Evolutionary conservation across 2,329 filamentous ascomycete genomes (phyloP).

Genomic region (Aureobasidium pullulans): DNA sequence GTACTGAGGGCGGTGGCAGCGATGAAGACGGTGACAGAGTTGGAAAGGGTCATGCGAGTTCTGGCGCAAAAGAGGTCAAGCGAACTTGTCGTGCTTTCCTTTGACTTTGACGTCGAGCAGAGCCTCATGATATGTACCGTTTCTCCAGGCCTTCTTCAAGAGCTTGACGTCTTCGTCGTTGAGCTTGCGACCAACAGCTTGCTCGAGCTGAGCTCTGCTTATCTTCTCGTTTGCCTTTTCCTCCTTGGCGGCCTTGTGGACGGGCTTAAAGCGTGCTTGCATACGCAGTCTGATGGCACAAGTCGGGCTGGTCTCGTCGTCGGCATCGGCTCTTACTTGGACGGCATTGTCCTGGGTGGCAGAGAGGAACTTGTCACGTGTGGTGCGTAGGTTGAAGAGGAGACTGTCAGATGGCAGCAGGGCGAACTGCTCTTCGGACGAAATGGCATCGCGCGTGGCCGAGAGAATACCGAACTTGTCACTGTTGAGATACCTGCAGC

Average conservation of each 20-base stretch:
- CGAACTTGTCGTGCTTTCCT: constrained; percentile 84
- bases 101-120: constrained; percentile 84
- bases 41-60: background rate
- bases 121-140: constrained; percentile 85
- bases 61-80: constrained; percentile 21
- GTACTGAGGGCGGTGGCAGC: no score
- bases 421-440: constrained; percentile 75
- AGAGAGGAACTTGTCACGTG: constrained; percentile 62
- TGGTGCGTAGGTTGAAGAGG: constrained; percentile 64
- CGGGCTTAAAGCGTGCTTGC: constrained; percentile 91
- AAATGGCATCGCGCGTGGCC: constrained; percentile 73
- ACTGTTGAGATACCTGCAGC: constrained; percentile 67
- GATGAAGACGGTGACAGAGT: no score
- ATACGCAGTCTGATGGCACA: constrained; percentile 78
- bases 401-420: background rate
- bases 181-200: constrained; percentile 65
- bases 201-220: constrained; percentile 74
- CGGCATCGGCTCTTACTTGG: constrained; percentile 69
- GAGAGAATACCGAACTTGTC: constrained; percentile 74
- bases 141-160: constrained; percentile 72
- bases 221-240: constrained; percentile 81
- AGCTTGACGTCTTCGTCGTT: constrained; percentile 79
- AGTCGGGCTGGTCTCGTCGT: constrained; percentile 54
- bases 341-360: constrained; percentile 38
- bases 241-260: constrained; percentile 69